These are phyloP conservation scores for Pinus tabuliformis DNA, from an alignment of 75 land plant genomes.

Conservation along the genomic window DNA sequence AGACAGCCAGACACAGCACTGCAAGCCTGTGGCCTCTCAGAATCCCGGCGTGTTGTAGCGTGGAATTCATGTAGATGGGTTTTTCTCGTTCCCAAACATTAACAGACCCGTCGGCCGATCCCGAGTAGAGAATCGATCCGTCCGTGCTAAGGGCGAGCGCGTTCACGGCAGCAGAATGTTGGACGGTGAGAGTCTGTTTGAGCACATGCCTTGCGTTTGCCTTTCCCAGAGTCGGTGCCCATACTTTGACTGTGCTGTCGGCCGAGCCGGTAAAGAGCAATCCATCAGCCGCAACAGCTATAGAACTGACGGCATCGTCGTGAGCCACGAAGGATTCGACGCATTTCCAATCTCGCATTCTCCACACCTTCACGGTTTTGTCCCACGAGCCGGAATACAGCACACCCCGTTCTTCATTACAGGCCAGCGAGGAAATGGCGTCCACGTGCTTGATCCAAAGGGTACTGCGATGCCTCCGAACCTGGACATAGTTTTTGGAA, in stretches of 20 bases:
- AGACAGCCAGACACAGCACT: slow-evolving; percentile 58
- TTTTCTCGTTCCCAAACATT: no score
- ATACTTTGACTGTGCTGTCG: no score
- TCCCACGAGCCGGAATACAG: slow-evolving; percentile 74
- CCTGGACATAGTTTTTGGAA: no score
- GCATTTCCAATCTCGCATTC: no score
- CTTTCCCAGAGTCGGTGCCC: slow-evolving; percentile 63
- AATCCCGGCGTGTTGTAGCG: slow-evolving; percentile 36
- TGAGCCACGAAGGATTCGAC: slow-evolving; percentile 53
- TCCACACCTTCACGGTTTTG: no score
- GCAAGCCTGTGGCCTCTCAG: slow-evolving; percentile 25
- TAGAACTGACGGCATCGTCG: slow-evolving; percentile 71
- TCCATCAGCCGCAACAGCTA: slow-evolving; percentile 24
- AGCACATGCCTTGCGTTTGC: slow-evolving; percentile 25
- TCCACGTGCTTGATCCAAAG: slow-evolving; percentile 70
- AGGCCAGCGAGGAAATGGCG: slow-evolving; percentile 54
- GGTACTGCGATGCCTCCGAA: slow-evolving; percentile 26
- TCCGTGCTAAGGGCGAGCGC: slow-evolving; percentile 45
- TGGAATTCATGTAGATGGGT: slow-evolving; percentile 10
- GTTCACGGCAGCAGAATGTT: slow-evolving; percentile 54
- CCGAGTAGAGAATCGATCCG: no score
- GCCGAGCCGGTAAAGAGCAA: slow-evolving; percentile 21
- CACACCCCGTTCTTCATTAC: slow-evolving; percentile 21
- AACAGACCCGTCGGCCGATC: no score
- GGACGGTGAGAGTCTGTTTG: slow-evolving; percentile 32